phyloP scores from a whole-genome alignment of 2,329 filamentous ascomycete species.

The Lithohypha guttulata region DNA sequence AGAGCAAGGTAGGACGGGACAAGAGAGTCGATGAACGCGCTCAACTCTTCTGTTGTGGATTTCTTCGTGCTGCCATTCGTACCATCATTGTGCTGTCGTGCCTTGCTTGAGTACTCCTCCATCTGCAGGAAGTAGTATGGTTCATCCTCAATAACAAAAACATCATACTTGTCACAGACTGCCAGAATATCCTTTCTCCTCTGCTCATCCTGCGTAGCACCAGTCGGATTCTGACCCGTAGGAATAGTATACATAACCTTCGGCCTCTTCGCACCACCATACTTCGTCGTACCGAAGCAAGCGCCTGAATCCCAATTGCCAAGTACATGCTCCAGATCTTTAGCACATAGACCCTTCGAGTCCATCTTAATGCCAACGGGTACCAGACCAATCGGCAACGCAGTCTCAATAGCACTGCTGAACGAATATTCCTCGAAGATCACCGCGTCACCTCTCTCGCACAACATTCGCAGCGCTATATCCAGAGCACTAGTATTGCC shows the following conservation, averaged over 20 bases:
- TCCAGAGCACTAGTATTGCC: conserved; percentile 83
- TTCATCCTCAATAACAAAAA: conserved; percentile 84
- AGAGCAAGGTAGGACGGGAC: conserved; percentile 68
- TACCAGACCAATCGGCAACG: conserved; percentile 50
- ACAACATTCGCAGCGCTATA: conserved; percentile 72
- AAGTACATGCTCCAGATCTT: conserved; percentile 51
- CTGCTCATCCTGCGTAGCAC: conserved; percentile 61
- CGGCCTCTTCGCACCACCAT: conserved; percentile 49
- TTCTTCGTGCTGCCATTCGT: background rate
- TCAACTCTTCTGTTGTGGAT: background rate
- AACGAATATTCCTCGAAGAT: conserved; percentile 90
- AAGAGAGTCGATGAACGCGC: conserved; percentile 57
- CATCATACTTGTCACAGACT: conserved; percentile 70
- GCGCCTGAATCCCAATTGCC: conserved; percentile 52
- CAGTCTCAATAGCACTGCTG: conserved; percentile 60
- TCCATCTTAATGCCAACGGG: conserved; percentile 56
- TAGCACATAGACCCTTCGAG: conserved; percentile 52
- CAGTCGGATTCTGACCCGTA: conserved; percentile 84
- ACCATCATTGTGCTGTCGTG: conserved; percentile 21
- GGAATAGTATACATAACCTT: conserved; percentile 61
- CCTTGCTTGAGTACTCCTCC: conserved; percentile 52
- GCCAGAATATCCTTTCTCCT: conserved; percentile 63
- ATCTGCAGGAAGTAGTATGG: conserved; percentile 90
- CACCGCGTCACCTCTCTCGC: conserved; percentile 62
- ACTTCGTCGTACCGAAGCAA: conserved; percentile 21